Evolutionary conservation across 306 rosid genomes (phyloP).

Genomic region (Coriaria nepalensis): DNA sequence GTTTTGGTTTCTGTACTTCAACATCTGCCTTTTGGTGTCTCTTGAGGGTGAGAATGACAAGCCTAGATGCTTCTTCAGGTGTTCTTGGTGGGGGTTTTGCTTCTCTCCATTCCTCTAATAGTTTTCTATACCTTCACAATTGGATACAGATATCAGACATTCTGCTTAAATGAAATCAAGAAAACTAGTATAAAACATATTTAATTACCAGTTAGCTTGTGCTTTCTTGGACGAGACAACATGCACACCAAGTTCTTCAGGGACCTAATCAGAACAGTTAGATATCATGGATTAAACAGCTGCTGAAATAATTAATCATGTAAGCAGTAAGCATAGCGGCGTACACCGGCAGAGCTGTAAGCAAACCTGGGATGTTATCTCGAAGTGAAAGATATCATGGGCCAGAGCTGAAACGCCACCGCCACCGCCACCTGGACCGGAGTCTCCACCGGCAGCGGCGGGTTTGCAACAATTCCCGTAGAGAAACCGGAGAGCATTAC

Average conservation of each 20-base stretch:
- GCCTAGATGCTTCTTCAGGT: constrained; percentile 68
- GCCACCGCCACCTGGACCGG: constrained; percentile 31
- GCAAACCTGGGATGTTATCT: constrained; percentile 63
- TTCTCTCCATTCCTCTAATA: constrained; percentile 61
- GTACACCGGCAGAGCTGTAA: not conserved
- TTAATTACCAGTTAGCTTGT: constrained; percentile 71
- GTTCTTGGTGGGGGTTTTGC: constrained; percentile 64
- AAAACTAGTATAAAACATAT: not conserved
- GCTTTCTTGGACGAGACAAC: constrained; percentile 82
- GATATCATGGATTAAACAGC: no score
- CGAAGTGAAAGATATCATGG: constrained; percentile 63
- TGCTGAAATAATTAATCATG: no score
- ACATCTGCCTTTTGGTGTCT: constrained; percentile 67
- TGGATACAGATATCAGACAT: not conserved
- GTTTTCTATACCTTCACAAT: constrained; percentile 71
- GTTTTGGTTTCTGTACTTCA: constrained; percentile 39
- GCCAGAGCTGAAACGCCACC: constrained; percentile 64
- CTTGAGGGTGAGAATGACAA: constrained; percentile 53
- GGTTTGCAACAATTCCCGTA: constrained; percentile 37
- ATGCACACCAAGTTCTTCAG: constrained; percentile 57
- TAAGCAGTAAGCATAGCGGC: no score
- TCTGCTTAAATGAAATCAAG: no score
- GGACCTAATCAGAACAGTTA: constrained; percentile 34
- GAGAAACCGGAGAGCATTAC: constrained; percentile 46
- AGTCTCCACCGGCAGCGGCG: constrained; percentile 26